These are phyloP conservation scores for Ettlia oleoabundans DNA, from an alignment of 139 green algal species.

Conservation along the genomic window DNA sequence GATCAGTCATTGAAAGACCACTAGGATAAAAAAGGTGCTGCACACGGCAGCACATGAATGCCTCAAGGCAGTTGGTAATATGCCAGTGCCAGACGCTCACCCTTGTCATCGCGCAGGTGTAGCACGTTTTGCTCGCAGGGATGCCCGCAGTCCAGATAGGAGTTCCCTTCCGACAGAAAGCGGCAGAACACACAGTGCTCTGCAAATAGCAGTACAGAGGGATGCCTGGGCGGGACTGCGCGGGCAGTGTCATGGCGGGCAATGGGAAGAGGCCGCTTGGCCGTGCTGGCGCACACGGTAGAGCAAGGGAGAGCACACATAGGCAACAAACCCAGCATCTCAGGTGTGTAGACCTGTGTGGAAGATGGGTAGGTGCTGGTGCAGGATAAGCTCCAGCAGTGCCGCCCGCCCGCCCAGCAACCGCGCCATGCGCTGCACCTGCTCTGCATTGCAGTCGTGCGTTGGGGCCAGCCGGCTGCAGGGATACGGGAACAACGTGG, in stretches of 20 bases:
- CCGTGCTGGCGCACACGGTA: no score
- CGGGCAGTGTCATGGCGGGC: no score
- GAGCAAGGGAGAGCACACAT: neutral
- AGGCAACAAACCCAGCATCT: no score
- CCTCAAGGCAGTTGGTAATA: neutral
- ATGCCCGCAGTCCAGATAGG: constrained; percentile 82
- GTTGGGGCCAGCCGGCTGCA: constrained; percentile 65
- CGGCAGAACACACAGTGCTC: constrained; percentile 89
- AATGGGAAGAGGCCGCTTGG: no score
- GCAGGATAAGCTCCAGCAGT: constrained; percentile 75
- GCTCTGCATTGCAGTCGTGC: constrained; percentile 80
- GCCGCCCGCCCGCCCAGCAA: constrained; percentile 27
- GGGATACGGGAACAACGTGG: neutral
- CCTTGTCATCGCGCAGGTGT: constrained; percentile 75
- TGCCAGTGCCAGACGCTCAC: constrained; percentile 23
- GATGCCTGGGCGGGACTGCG: no score
- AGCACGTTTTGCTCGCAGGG: constrained; percentile 82
- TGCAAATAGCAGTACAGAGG: constrained; percentile 23
- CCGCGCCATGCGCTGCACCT: constrained; percentile 59
- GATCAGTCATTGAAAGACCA: no score
- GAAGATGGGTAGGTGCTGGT: constrained; percentile 91
- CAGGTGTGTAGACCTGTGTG: constrained; percentile 51
- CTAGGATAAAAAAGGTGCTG: no score
- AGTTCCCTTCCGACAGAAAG: constrained; percentile 75
- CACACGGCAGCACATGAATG: no score